Base-by-base conservation (phyloP, 2,329 filamentous ascomycete genomes). In the Corinectria fuckeliana region DNA sequence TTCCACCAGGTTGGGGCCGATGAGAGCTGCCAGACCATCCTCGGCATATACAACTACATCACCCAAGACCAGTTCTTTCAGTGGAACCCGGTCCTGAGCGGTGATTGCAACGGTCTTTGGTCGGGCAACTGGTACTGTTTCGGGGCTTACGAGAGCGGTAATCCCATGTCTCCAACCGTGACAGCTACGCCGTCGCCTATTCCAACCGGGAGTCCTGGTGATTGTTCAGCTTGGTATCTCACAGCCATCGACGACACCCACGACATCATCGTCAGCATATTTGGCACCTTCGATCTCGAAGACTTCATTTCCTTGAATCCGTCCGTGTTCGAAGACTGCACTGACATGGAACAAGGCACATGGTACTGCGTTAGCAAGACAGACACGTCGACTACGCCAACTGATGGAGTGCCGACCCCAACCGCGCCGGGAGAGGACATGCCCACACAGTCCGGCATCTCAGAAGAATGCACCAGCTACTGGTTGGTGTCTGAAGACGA, bases 121-220 rank as follows among this genome's bases (percentile, higher is more conserved):
- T 21, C 51, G 1, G 49, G 3, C 0, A 54, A 34, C 0, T 61
- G 55, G 49, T 61, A 61, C 7, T 61, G 58, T 3, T n/a, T 58
- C 0, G 49, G 7, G 1, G 28, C 9, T 13, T n/a, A 58, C 1
- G 14, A 36, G 13, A 25, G 23, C 2, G 49, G 54, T 2, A 0
- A 4, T 0, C 44, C 11, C 0, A 10, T 25, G 16, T 55, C 44
- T 0, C 50, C 59, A 2, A 55, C 50, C 0, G 39, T 48, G 0
- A 51, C 32, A 0, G 5, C 6, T 3, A 55, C 16, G 2, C 59
- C 59, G 1, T 21, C 18, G 3, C 1, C 2, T 3, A 0, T 59
- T 1, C 56, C 56, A 0, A 36, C 16, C 0, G 50, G 23, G 0
- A 59, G 39, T 0, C 11, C 9, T 0, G 48, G 55, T 6, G 4